These are phyloP conservation scores for Fusarium tjaetaba DNA, from an alignment of 2,329 filamentous ascomycete species.

Conservation along the genomic window DNA sequence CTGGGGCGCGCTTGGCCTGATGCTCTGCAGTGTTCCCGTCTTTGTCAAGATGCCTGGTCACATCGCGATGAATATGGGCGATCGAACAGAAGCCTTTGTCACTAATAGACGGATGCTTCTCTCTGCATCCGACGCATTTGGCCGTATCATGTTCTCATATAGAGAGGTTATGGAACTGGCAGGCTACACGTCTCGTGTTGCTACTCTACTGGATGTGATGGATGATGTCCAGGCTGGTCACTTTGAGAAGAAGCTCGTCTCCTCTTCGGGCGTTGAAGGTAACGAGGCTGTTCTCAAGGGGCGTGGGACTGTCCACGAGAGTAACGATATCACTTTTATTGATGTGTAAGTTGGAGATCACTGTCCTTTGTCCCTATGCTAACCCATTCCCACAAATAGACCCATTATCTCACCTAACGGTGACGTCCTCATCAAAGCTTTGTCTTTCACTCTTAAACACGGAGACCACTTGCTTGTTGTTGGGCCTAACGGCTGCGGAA, in stretches of 20 bases:
- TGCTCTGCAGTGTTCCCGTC: slow-evolving; percentile 93
- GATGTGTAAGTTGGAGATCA: slow-evolving; percentile 69
- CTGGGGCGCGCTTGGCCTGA: slow-evolving; percentile 91
- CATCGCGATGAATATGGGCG: slow-evolving; percentile 72
- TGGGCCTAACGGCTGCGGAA: slow-evolving; percentile 96
- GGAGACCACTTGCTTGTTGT: slow-evolving; percentile 94
- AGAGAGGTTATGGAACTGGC: slow-evolving; percentile 97
- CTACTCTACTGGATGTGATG: slow-evolving; percentile 91
- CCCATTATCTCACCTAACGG: slow-evolving; percentile 98
- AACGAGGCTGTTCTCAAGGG: slow-evolving; percentile 86
- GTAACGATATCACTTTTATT: slow-evolving; percentile 83
- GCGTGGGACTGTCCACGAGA: slow-evolving; percentile 84
- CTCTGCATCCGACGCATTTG: slow-evolving; percentile 94
- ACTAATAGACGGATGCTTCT: slow-evolving; percentile 93
- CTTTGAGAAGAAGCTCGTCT: slow-evolving; percentile 97
- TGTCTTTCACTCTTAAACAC: slow-evolving; percentile 87
- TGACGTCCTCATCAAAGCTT: slow-evolving; percentile 84
- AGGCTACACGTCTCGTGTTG: slow-evolving; percentile 92
- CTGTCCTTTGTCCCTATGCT: slow-evolving; percentile 10
- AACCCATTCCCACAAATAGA: slow-evolving; percentile 45
- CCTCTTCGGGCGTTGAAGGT: slow-evolving; percentile 81
- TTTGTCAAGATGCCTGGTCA: slow-evolving; percentile 91
- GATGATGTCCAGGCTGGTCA: slow-evolving; percentile 88
- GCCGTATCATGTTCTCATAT: slow-evolving; percentile 96
- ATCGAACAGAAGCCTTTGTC: slow-evolving; percentile 81